Conservation (phyloP, 2,329 filamentous ascomycete genomes). For the Trichothecium roseum region DNA sequence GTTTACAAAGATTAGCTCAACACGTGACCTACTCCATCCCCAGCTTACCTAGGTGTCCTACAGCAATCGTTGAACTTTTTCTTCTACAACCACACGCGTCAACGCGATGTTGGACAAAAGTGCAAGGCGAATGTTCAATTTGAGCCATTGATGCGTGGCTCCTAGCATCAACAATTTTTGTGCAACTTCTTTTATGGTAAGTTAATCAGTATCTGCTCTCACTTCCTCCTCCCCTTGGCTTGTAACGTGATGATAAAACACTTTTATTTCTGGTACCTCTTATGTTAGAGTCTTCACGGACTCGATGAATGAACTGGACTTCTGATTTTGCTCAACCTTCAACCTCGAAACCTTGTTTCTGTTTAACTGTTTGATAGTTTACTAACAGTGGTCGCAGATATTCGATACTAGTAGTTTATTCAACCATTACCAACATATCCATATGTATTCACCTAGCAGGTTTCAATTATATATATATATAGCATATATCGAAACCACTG, state of each 20-base stretch:
- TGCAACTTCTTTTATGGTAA: not conserved
- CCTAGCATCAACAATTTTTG: no score
- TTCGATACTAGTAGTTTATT: no score
- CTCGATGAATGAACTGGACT: slow-evolving; percentile 79
- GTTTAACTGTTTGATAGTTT: no score
- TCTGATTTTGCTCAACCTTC: slow-evolving; percentile 45
- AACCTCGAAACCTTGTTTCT: no score
- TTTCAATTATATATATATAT: no score
- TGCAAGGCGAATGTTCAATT: not conserved
- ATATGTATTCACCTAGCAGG: no score
- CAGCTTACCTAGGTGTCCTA: not conserved
- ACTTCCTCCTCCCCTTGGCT: slow-evolving; percentile 5
- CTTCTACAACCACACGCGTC: not conserved
- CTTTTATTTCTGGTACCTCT: slow-evolving; percentile 94
- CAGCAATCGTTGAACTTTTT: slow-evolving; percentile 6
- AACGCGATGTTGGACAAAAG: no score
- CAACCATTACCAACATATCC: no score
- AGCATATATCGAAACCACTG: no score
- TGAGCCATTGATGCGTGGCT: not conserved
- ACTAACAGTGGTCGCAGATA: no score
- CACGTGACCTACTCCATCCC: not conserved
- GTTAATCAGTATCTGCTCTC: not conserved
- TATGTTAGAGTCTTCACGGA: slow-evolving; percentile 63
- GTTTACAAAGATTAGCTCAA: no score
- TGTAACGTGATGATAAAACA: slow-evolving; percentile 60